These are phyloP conservation scores for Tolypocladium amazonense DNA, from an alignment of 2,329 filamentous ascomycete species.

Conservation along the genomic window DNA sequence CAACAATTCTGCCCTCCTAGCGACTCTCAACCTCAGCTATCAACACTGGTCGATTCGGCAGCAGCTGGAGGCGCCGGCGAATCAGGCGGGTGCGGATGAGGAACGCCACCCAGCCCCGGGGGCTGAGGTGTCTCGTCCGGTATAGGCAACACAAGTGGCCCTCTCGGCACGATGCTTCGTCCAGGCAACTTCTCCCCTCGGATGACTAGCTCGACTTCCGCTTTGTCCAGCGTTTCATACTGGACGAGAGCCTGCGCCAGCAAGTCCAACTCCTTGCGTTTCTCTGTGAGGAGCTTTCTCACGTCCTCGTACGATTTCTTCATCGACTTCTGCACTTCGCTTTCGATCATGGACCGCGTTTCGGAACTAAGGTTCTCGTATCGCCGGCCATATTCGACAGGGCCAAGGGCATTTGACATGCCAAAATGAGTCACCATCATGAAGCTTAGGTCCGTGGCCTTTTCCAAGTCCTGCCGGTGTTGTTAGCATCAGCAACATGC, in stretches of 20 bases:
- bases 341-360: conserved; percentile 78
- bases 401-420: conserved; percentile 81
- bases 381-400: conserved; percentile 75
- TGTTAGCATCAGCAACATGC: conserved; percentile 13
- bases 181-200: conserved; percentile 70
- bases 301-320: conserved; percentile 74
- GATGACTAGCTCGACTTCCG: conserved; percentile 85
- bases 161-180: conserved; percentile 48
- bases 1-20: not conserved
- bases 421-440: conserved; percentile 81
- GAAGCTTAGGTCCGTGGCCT: conserved; percentile 74
- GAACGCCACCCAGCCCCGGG: conserved; percentile 22
- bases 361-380: conserved; percentile 75
- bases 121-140: conserved; percentile 22
- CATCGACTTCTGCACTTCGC: conserved; percentile 75
- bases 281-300: conserved; percentile 56
- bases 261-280: conserved; percentile 75
- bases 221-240: conserved; percentile 84
- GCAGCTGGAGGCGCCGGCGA: conserved; percentile 22
- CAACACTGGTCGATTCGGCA: conserved; percentile 14
- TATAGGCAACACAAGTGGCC: conserved; percentile 27
- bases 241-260: conserved; percentile 83
- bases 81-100: conserved; percentile 19
- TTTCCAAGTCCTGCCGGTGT: conserved; percentile 61
- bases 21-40: conserved; percentile 9